These are phyloP conservation scores for Lentinula detonsa DNA, from an alignment of 768 basidiomycete genomes.

Conservation along the genomic window DNA sequence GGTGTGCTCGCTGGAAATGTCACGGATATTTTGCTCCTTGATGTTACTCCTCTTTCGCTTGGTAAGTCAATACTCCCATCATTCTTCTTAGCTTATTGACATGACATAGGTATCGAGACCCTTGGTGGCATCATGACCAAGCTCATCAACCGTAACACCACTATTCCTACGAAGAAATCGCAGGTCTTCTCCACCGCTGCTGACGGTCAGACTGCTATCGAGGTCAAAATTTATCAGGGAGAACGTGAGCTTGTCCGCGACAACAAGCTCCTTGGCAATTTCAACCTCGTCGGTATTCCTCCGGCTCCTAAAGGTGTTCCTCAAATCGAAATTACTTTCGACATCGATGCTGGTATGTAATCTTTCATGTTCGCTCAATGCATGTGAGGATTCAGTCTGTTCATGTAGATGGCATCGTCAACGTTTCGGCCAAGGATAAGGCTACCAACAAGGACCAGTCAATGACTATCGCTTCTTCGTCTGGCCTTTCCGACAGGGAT, in stretches of 20 bases:
- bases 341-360: slow-evolving; percentile 86
- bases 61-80: neutral
- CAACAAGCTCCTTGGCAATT: slow-evolving; percentile 98
- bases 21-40: slow-evolving; percentile 90
- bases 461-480: slow-evolving; percentile 97
- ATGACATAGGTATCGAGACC: slow-evolving; percentile 70
- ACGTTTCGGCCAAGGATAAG: slow-evolving; percentile 95
- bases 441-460: slow-evolving; percentile 88
- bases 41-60: slow-evolving; percentile 95
- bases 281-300: slow-evolving; percentile 98
- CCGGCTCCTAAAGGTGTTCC: slow-evolving; percentile 79
- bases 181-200: slow-evolving; percentile 99
- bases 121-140: slow-evolving; percentile 99
- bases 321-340: slow-evolving; percentile 87
- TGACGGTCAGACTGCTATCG: slow-evolving; percentile 98
- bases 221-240: slow-evolving; percentile 99
- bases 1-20: slow-evolving; percentile 97
- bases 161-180: slow-evolving; percentile 99
- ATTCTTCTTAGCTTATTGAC: neutral
- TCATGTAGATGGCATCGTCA: slow-evolving; percentile 82
- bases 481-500: slow-evolving; percentile 92
- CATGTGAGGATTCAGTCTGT: slow-evolving; percentile 1
- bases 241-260: slow-evolving; percentile 98
- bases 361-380: neutral
- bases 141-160: slow-evolving; percentile 96